Percentiles rank a stretch among this genome's conserved stretches.
These are phyloP conservation scores for Metschnikowia shivogae DNA, from an alignment of 805 yeast species.

Conservation along the genomic window DNA sequence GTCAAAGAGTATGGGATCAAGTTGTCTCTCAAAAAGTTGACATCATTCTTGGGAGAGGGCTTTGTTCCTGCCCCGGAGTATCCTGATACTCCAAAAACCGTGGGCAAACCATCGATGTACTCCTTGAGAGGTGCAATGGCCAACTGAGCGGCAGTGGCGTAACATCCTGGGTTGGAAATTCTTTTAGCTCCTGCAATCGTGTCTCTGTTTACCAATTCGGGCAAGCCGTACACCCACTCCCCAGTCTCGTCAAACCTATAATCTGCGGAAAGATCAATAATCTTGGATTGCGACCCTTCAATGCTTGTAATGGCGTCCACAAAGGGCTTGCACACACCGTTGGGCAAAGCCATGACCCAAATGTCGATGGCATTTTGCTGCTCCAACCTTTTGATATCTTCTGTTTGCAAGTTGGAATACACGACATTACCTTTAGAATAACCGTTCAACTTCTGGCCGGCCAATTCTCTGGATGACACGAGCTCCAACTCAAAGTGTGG, in stretches of 20 bases:
- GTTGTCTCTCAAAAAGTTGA: slow-evolving; percentile 68
- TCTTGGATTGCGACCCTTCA: slow-evolving; percentile 63
- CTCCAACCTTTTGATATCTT: slow-evolving; percentile 79
- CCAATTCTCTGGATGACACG: slow-evolving; percentile 92
- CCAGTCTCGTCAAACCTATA: slow-evolving; percentile 87
- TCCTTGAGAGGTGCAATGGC: slow-evolving; percentile 84
- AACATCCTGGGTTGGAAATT: slow-evolving; percentile 97
- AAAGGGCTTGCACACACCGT: slow-evolving; percentile 90
- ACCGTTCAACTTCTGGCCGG: slow-evolving; percentile 82
- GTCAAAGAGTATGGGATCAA: slow-evolving; percentile 93
- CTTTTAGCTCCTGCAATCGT: slow-evolving; percentile 66
- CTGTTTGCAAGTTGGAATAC: slow-evolving; percentile 83
- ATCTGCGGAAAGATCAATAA: slow-evolving; percentile 92
- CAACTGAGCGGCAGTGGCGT: slow-evolving; percentile 96
- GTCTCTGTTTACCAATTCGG: slow-evolving; percentile 76
- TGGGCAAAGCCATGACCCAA: slow-evolving; percentile 99
- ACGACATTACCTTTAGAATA: slow-evolving; percentile 76
- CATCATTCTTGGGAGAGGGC: slow-evolving; percentile 94
- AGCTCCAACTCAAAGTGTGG: slow-evolving; percentile 84
- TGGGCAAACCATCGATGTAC: slow-evolving; percentile 66
- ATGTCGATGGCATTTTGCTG: slow-evolving; percentile 76
- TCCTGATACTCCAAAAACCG: slow-evolving; percentile 94
- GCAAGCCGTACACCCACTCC: slow-evolving; percentile 92
- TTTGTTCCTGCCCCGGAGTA: slow-evolving; percentile 99
- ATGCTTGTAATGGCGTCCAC: slow-evolving; percentile 75